Base-by-base conservation (phyloP, 257 asterid species). In the Plantago major region DNA sequence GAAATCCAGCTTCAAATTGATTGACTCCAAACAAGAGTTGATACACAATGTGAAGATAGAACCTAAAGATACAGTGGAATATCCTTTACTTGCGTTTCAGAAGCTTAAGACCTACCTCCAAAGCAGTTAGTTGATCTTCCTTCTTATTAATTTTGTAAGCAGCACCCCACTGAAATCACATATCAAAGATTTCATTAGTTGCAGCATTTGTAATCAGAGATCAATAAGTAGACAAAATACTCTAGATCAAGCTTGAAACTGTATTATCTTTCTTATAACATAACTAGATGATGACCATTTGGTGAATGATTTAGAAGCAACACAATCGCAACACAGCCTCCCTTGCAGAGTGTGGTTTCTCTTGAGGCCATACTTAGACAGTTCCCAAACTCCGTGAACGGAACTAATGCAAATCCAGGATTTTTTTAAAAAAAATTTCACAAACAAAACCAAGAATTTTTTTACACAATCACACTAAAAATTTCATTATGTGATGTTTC, bases 81-180 rank as follows among this genome's bases (percentile, higher is more conserved):
- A 22, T 22, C 26, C 26, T 22, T 1, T 22, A 22, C 26, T 2
- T 49, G 10, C 7, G 7, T 14, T 1, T 16, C 17, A 45, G 33
- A 57, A 16, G 33, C n/a, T 10, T 22, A 71, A 58, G 28, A 60
- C 67, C 28, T 66, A 89, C 97, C 81, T 76, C 87, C 82, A 89
- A 68, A 43, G 99, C 99, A 50, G 74, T 71, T 45, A 73, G 81
- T 73, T 89, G 90, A 79, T 86, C 91, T 80, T 86, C 79, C 78
- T 80, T 78, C 64, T 62, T 62, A 22, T 66, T 68, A 62, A 89
- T 86, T 68, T 89, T 92, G 85, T 86, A 92, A 49, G 97, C 97
- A 48, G 87, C 91, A 54, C 97, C 99, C 96, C 99, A 89, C 99
- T 92, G 77, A 42, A 50, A 46, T 63, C 50, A 64, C 74, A 65